Conservation (phyloP, 2,329 filamentous ascomycete genomes). For the Monascus ruber region DNA sequence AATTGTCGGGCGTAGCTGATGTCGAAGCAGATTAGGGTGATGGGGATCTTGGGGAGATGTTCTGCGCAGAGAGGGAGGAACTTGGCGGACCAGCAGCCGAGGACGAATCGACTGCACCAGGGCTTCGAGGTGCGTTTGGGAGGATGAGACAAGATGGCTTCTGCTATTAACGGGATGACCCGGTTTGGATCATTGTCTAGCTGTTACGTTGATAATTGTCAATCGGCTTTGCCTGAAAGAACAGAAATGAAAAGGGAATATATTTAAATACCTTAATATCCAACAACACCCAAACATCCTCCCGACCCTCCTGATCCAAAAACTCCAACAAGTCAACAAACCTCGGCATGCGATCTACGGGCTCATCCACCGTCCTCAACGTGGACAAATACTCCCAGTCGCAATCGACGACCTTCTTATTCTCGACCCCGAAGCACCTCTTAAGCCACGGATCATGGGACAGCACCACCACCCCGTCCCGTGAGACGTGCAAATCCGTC, state of each 20-base stretch:
- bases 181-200: constrained; percentile 41
- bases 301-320: constrained; percentile 51
- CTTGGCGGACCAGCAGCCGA: constrained; percentile 71
- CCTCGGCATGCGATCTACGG: constrained; percentile 61
- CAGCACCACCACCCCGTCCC: constrained; percentile 73
- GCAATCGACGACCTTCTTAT: constrained; percentile 61
- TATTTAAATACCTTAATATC: constrained; percentile 63
- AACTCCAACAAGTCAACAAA: constrained; percentile 64
- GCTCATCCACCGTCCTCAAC: constrained; percentile 55
- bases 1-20: constrained; percentile 57
- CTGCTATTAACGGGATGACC: constrained; percentile 58
- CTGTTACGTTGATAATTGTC: constrained; percentile 5
- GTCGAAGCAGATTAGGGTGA: constrained; percentile 33
- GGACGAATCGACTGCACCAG: constrained; percentile 63
- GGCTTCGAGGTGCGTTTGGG: constrained; percentile 30
- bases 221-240: neutral
- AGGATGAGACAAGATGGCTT: constrained; percentile 47
- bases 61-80: constrained; percentile 54
- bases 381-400: constrained; percentile 63
- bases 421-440: constrained; percentile 63
- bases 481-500: constrained; percentile 74
- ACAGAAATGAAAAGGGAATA: neutral
- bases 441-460: constrained; percentile 70
- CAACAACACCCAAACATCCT: constrained; percentile 67
- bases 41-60: constrained; percentile 34